Conservation (phyloP, 345 rosid species). For the Rhizophora mangle region DNA sequence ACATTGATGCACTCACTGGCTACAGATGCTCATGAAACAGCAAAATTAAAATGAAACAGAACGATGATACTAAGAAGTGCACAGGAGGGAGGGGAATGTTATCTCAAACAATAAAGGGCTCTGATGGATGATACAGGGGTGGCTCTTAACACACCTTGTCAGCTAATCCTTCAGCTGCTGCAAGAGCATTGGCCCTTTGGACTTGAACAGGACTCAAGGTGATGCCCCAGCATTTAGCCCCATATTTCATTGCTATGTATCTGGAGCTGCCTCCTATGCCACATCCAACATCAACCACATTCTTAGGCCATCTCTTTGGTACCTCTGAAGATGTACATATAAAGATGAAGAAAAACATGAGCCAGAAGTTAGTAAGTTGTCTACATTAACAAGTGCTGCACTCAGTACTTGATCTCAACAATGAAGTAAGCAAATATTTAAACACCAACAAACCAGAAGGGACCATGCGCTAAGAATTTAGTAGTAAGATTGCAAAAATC, state of each 20-base stretch:
- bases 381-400: neutral
- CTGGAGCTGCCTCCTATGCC: conserved; percentile 97
- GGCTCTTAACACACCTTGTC: conserved; percentile 34
- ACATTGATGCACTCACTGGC: neutral
- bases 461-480: no score
- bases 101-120: no score
- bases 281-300: conserved; percentile 87
- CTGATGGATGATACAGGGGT: no score
- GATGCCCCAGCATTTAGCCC: conserved; percentile 64
- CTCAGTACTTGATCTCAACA: no score
- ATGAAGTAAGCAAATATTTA: no score
- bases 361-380: neutral
- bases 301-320: conserved; percentile 44
- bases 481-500: no score
- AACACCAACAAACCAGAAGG: no score
- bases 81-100: no score
- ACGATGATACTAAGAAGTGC: no score
- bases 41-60: no score
- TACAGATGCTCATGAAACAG: no score
- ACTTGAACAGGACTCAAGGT: conserved; percentile 88
- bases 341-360: neutral
- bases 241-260: conserved; percentile 64
- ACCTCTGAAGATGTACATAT: conserved; percentile 26
- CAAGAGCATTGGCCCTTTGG: conserved; percentile 68
- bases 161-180: conserved; percentile 60